Evolutionary conservation across 306 rosid species (phyloP), one percentile per base, ranked within the genome.

Genomic region (Quercus agrifolia): DNA sequence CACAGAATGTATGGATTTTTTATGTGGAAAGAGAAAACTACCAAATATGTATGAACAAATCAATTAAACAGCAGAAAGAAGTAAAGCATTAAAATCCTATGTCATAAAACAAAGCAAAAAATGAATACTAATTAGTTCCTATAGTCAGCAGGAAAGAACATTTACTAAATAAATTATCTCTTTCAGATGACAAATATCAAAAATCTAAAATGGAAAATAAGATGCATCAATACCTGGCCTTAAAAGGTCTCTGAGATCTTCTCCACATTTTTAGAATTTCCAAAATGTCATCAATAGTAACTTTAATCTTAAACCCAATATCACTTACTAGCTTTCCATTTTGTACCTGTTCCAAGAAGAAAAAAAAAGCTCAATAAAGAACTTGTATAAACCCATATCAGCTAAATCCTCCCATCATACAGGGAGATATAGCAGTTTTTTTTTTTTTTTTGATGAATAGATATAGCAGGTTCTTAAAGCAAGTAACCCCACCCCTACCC

Each of bases 271-370:
- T 84, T 54, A 94, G 78, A 64, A 91, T 81, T 78, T 90, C 89
- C 83, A 87, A 81, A 84, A 82, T 80, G 76, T 92, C 99, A 61
- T 76, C 83, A 49, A 94, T 86, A 73, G 89, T 86, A 67, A 94
- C 97, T 79, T 74, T 83, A 35, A 90, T 94, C 91, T 92, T 94
- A 68, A 94, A 90, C 77, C 99, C 97, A 81, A 94, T 56, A 73
- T 88, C 91, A 14, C 74, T 56, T 28, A 82, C 91, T 51, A 94
- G 81, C 80, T 84, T 92, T 79, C 83, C 89, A 83, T 89, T 90
- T 82, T 75, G 86, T 78, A 89, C 97, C 99, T 94, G 90, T 81
- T 80, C 77, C 81, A 75, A 68, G 23, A 59, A 54, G 56, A 35
- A 35, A 80, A 63, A 79, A 33, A 12, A 30, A 52, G 54, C 35